Conservation (phyloP, 768 basidiomycete species). For the Trametes gibbosa region DNA sequence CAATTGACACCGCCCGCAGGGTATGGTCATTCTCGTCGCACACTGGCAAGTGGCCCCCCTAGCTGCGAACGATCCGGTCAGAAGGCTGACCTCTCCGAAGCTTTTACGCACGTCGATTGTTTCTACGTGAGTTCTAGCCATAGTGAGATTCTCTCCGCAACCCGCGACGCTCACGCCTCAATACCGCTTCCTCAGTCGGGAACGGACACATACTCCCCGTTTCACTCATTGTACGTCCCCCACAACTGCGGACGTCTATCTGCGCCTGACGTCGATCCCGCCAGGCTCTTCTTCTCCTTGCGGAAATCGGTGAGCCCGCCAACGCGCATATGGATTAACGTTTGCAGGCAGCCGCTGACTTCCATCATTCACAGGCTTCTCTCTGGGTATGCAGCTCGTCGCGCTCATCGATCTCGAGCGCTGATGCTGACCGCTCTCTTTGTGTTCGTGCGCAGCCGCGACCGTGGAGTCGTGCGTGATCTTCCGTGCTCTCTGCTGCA, state of each 20-base stretch:
- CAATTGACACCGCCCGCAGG: background rate
- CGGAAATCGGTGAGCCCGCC: background rate
- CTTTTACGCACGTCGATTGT: slow-evolving; percentile 4
- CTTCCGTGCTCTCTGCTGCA: background rate
- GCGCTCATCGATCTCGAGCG: background rate
- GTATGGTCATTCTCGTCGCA: slow-evolving; percentile 3
- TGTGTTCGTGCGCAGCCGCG: background rate
- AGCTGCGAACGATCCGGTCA: background rate
- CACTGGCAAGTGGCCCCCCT: background rate
- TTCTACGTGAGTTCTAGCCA: background rate
- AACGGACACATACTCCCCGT: slow-evolving; percentile 1
- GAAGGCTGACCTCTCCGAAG: background rate
- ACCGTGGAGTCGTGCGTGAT: background rate
- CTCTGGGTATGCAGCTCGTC: background rate
- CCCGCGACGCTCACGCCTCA: background rate
- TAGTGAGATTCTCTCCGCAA: background rate
- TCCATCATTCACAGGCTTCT: background rate
- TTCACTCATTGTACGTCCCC: background rate
- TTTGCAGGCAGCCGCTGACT: background rate
- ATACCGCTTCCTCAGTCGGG: background rate
- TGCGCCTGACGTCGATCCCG: background rate
- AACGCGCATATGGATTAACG: background rate
- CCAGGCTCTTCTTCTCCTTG: background rate
- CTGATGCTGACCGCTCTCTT: background rate
- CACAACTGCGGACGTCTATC: background rate